phyloP scores from a whole-genome alignment of 73 alveolate genomes.

The Blepharisma stoltei region DNA sequence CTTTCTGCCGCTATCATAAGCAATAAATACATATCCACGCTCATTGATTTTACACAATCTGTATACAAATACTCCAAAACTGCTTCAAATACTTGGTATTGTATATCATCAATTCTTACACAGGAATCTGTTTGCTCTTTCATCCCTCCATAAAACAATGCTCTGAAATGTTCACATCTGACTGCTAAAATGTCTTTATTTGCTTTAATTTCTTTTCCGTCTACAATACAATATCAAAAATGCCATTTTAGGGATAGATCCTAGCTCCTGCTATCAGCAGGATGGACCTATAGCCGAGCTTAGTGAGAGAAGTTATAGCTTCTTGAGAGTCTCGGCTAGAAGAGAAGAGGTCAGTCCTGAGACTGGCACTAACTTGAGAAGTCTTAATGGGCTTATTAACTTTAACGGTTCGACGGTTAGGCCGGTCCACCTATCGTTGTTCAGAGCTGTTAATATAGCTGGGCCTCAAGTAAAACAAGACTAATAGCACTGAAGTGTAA shows the following conservation, averaged over 20 bases:
- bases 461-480: too few species aligned
- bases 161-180: conserved; percentile 52
- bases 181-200: conserved; percentile 47
- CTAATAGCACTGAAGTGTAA: too few species aligned
- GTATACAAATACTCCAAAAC: conserved; percentile 36
- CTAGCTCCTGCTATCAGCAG: not conserved
- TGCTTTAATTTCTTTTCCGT: conserved; percentile 30
- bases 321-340: too few species aligned
- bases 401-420: too few species aligned
- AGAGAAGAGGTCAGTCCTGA: too few species aligned
- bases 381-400: too few species aligned
- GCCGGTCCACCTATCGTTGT: too few species aligned
- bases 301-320: too few species aligned
- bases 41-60: conserved; percentile 42
- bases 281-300: too few species aligned
- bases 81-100: conserved; percentile 29
- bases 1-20: conserved; percentile 75
- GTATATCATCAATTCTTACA: conserved; percentile 3
- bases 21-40: conserved; percentile 45
- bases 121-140: conserved; percentile 28
- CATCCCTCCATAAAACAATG: conserved; percentile 54
- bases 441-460: too few species aligned
- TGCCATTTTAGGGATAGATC: not conserved
- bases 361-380: too few species aligned
- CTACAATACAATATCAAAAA: conserved; percentile 19